phyloP scores from a whole-genome alignment of 2,329 filamentous ascomycete genomes.

The Exophiala sp. region DNA sequence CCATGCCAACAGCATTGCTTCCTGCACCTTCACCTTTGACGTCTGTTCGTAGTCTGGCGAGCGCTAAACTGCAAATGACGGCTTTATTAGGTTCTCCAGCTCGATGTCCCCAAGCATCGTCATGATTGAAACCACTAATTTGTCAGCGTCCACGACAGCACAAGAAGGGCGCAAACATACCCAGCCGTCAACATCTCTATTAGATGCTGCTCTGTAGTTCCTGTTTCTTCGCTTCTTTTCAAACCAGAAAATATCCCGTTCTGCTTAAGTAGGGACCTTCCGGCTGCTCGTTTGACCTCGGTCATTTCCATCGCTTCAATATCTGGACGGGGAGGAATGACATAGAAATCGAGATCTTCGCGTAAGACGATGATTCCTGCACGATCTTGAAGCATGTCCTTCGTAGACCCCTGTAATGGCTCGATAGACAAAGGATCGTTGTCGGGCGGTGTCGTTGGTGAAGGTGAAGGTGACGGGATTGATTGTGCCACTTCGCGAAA shows the following conservation, averaged over 20 bases:
- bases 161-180: slow-evolving; percentile 52
- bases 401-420: slow-evolving; percentile 64
- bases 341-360: slow-evolving; percentile 97
- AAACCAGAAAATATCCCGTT: slow-evolving; percentile 94
- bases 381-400: slow-evolving; percentile 78
- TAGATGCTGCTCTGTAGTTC: slow-evolving; percentile 94
- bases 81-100: slow-evolving; percentile 98
- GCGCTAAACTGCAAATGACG: slow-evolving; percentile 92
- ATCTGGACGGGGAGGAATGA: slow-evolving; percentile 79
- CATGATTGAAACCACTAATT: slow-evolving; percentile 85
- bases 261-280: slow-evolving; percentile 79
- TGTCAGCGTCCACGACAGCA: slow-evolving; percentile 12
- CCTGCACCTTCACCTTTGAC: slow-evolving; percentile 74
- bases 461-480: slow-evolving; percentile 72
- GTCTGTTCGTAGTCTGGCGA: slow-evolving; percentile 88
- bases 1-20: slow-evolving; percentile 85
- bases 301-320: slow-evolving; percentile 91
- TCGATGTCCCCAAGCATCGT: slow-evolving; percentile 92
- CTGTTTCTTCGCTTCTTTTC: slow-evolving; percentile 90
- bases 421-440: slow-evolving; percentile 67
- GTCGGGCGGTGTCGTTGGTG: slow-evolving; percentile 60
- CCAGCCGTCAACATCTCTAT: slow-evolving; percentile 99
- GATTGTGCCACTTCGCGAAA: slow-evolving; percentile 94
- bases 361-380: slow-evolving; percentile 95
- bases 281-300: slow-evolving; percentile 89